These are phyloP conservation scores for Ustilago crameri DNA, from an alignment of 1,284 basidiomycete species.

Conservation along the genomic window DNA sequence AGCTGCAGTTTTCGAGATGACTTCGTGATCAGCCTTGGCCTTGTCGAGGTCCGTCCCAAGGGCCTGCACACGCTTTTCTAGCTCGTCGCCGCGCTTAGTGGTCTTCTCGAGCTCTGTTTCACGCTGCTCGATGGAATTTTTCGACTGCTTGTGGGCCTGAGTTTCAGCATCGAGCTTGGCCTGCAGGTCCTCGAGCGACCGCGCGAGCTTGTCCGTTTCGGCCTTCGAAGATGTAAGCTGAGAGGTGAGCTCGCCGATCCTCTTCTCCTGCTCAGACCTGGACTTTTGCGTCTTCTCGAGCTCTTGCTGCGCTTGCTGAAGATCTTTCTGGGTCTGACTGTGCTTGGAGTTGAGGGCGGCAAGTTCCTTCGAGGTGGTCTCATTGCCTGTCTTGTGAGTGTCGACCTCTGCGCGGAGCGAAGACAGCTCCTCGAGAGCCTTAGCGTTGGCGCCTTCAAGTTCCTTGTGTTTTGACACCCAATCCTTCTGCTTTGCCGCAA, in stretches of 20 bases:
- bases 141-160: conserved; percentile 17
- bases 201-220: conserved; percentile 15
- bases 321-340: conserved; percentile 15
- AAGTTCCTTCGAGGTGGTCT: conserved; percentile 20
- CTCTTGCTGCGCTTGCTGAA: conserved; percentile 21
- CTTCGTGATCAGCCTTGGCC: conserved; percentile 19
- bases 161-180: conserved; percentile 24
- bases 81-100: conserved; percentile 20
- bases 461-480: conserved; percentile 33
- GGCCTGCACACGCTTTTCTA: conserved; percentile 15
- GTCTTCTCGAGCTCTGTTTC: conserved; percentile 17
- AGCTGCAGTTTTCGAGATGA: conserved; percentile 10
- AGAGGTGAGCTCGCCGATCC: conserved; percentile 17
- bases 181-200: conserved; percentile 15
- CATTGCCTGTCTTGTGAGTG: conserved; percentile 21
- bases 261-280: conserved; percentile 16
- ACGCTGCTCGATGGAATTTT: conserved; percentile 9
- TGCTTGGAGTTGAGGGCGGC: conserved; percentile 22
- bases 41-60: conserved; percentile 22
- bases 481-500: conserved; percentile 24
- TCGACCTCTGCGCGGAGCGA: conserved; percentile 21
- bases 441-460: conserved; percentile 19
- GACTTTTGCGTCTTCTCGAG: conserved; percentile 13
- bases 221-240: conserved; percentile 15
- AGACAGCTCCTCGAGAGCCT: conserved; percentile 19